phyloP scores from a whole-genome alignment of 768 basidiomycete species.

The Pleurotus tuber-regium region DNA sequence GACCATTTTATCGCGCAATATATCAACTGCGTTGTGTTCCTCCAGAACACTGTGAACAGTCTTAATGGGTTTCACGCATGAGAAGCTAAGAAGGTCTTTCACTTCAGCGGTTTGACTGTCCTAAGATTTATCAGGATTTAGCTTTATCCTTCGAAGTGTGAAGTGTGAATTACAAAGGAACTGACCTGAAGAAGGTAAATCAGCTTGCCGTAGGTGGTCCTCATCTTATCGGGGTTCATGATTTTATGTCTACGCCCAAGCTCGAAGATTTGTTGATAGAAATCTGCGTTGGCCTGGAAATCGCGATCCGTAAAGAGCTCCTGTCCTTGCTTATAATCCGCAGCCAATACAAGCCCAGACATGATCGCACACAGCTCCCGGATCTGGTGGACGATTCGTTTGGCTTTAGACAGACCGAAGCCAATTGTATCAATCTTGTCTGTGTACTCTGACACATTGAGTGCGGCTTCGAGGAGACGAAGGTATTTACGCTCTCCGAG shows the following conservation, averaged over 20 bases:
- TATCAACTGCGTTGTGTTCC: conserved; percentile 56
- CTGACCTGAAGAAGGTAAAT: conserved; percentile 79
- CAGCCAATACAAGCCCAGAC: conserved; percentile 77
- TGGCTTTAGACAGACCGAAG: conserved; percentile 78
- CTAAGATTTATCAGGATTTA: conserved; percentile 34
- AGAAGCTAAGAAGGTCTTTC: conserved; percentile 74
- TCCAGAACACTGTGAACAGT: conserved; percentile 72
- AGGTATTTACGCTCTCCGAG: conserved; percentile 79
- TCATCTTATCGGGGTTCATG: conserved; percentile 92
- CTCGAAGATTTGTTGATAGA: conserved; percentile 80
- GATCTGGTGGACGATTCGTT: conserved; percentile 84
- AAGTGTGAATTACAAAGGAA: conserved; percentile 1
- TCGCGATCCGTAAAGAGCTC: conserved; percentile 81
- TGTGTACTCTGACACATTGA: conserved; percentile 84
- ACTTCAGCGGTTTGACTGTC: conserved; percentile 86
- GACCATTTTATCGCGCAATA: conserved; percentile 76
- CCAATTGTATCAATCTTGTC: conserved; percentile 86
- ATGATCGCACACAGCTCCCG: conserved; percentile 86
- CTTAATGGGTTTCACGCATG: conserved; percentile 74
- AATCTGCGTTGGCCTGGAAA: conserved; percentile 75
- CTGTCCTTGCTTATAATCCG: conserved; percentile 88
- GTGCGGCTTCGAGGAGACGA: conserved; percentile 80
- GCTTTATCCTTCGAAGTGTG: conserved; percentile 12
- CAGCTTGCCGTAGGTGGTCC: conserved; percentile 83
- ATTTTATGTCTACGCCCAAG: conserved; percentile 85